Evolutionary conservation across 2,329 filamentous ascomycete species (phyloP), one percentile per base, ranked within the genome.

Genomic region (Epichloe festucae): DNA sequence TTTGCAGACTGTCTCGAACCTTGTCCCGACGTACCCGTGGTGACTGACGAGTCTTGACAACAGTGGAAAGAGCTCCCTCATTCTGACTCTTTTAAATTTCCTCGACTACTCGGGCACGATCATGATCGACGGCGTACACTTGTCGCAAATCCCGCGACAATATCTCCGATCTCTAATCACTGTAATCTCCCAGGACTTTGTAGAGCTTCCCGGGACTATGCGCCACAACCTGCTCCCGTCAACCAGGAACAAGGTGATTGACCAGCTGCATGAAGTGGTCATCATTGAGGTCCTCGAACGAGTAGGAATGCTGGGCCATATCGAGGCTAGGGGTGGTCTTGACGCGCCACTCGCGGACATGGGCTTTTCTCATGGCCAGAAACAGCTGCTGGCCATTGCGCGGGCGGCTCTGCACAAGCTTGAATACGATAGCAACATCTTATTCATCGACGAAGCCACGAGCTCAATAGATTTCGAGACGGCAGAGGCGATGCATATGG

Each of bases 161-260:
- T 0, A 58, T 1, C 38, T 67, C 10, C 58, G 65, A 2, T 59
- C 59, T 1, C 60, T 56, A 15, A 64, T 68, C n/a, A 57, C 65
- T 4, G 59, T 59, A 0, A 53, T 67, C 1, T 51, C 65, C 0
- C 66, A 68, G 40, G 65, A 67, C 12, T 52, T 59, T 1, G 48
- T 59, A 4, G 49, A 53, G 19, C 51, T 59, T 2, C 51, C 52
- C 14, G 56, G 57, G 8, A 54, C 54, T 3, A n/a, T 59, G 4
- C 54, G 56, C 6, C n/a, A 51, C 19, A 51, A 51, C 19, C 19
- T 51, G 2, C 7, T 35, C 11, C 49, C 43, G 15, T 11, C 17
- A 11, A 39, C 23, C 47, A 14, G 19, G 11, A 50, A 34, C 15
- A 17, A 39, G 34, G 14, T 23, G 40, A 12, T 17, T 21, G 38